phyloP scores from a whole-genome alignment of 2,329 filamentous ascomycete genomes.

The Penicillium paneum region DNA sequence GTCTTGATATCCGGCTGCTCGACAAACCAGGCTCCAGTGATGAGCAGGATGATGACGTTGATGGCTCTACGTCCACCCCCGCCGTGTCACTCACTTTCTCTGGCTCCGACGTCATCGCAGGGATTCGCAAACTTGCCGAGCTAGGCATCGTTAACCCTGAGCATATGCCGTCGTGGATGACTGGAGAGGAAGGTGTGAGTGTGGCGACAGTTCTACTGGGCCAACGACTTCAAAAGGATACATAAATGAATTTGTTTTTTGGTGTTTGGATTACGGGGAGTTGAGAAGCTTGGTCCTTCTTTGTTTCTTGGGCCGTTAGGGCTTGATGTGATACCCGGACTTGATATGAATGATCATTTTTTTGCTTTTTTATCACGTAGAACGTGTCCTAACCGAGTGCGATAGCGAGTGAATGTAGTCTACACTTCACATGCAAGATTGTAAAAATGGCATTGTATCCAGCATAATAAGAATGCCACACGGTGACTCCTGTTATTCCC shows the following conservation, averaged over 20 bases:
- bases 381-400: not conserved
- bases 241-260: not conserved
- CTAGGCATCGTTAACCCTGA: slow-evolving; percentile 67
- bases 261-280: not conserved
- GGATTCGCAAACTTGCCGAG: slow-evolving; percentile 74
- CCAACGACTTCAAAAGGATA: slow-evolving; percentile 21
- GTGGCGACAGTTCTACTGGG: slow-evolving; percentile 67
- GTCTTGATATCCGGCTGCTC: slow-evolving; percentile 50
- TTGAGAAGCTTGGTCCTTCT: slow-evolving; percentile 7
- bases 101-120: slow-evolving; percentile 76
- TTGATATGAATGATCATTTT: not conserved
- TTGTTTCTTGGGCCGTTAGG: not conserved
- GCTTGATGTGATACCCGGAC: slow-evolving; percentile 18
- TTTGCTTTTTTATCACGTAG: slow-evolving; percentile 10
- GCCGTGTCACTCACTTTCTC: slow-evolving; percentile 60
- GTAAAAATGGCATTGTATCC: not conserved
- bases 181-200: slow-evolving; percentile 78
- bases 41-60: slow-evolving; percentile 13
- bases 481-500: too few species aligned
- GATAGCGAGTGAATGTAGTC: not conserved
- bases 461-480: not conserved
- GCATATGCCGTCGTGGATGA: slow-evolving; percentile 86
- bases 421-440: not conserved
- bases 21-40: slow-evolving; percentile 34
- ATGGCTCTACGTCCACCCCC: slow-evolving; percentile 11